Evolutionary conservation across 2,329 filamentous ascomycete species (phyloP).

Genomic region (Acrocalymma vagum): DNA sequence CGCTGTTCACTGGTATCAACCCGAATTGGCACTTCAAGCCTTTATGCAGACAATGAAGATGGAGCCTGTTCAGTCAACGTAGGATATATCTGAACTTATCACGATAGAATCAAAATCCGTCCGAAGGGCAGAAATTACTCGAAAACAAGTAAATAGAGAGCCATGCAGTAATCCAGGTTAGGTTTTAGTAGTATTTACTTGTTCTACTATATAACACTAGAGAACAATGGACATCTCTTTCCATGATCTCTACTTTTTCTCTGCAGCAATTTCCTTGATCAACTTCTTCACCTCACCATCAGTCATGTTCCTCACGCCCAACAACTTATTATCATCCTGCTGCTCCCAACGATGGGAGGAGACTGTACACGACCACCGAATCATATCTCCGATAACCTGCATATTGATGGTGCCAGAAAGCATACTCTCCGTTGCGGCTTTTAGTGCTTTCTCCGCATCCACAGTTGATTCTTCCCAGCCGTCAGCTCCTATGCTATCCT

Average conservation of each 20-base stretch:
- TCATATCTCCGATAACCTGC: slow-evolving; percentile 12
- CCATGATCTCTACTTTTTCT: slow-evolving; percentile 1
- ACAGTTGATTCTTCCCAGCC: slow-evolving; percentile 10
- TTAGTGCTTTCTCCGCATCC: slow-evolving; percentile 6
- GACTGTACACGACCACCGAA: slow-evolving; percentile 9
- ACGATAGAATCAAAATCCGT: too few species aligned
- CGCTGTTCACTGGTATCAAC: too few species aligned
- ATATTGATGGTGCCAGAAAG: slow-evolving; percentile 8
- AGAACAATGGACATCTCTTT: too few species aligned
- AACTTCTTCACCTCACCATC: slow-evolving; percentile 7
- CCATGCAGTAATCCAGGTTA: too few species aligned
- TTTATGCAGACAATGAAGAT: too few species aligned
- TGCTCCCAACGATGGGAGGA: slow-evolving; percentile 8
- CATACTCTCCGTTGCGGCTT: slow-evolving; percentile 3
- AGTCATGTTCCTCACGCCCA: slow-evolving; percentile 6
- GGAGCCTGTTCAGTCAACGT: too few species aligned
- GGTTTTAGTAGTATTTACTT: too few species aligned
- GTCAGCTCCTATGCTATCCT: slow-evolving; percentile 9
- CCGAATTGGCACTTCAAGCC: too few species aligned
- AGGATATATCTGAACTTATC: too few species aligned
- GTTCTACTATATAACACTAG: too few species aligned
- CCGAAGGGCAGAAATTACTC: too few species aligned
- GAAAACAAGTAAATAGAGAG: too few species aligned
- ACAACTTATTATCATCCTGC: slow-evolving; percentile 8
- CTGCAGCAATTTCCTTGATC: slow-evolving; percentile 4